phyloP scores from a whole-genome alignment of 169 alveolate genomes.

The Plasmodium gonderi region DNA sequence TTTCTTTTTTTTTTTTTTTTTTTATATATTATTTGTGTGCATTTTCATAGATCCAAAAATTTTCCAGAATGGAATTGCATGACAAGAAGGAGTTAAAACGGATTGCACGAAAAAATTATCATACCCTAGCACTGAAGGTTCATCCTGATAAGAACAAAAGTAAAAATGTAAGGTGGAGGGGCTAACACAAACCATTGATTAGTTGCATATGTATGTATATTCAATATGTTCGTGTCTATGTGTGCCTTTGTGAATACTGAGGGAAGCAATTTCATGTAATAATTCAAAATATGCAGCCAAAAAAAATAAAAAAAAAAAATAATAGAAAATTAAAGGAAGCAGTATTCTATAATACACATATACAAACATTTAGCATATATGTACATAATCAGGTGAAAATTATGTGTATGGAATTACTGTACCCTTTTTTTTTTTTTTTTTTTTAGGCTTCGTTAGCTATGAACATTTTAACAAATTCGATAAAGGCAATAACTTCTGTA shows the following conservation, averaged over 20 bases:
- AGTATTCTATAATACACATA: no score
- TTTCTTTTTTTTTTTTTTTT: background rate
- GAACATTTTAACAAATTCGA: conserved; percentile 48
- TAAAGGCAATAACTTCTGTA: conserved; percentile 19
- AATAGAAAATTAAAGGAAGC: no score
- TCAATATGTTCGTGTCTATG: background rate
- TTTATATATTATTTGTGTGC: background rate
- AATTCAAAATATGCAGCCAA: no score
- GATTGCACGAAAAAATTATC: conserved; percentile 30
- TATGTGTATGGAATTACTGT: background rate
- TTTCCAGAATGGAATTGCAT: background rate
- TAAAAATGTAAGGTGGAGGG: conserved; percentile 33
- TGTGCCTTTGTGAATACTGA: background rate
- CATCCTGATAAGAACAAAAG: conserved; percentile 61
- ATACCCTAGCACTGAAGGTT: conserved; percentile 26
- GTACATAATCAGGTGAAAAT: no score
- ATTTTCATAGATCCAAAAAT: conserved; percentile 2
- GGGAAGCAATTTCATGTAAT: no score
- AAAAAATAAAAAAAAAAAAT: no score
- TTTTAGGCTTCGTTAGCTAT: conserved; percentile 34
- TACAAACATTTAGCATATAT: no score
- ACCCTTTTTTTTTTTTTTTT: background rate
- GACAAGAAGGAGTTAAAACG: conserved; percentile 18
- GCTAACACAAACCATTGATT: background rate
- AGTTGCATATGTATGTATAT: no score